These are phyloP conservation scores for Cercospora brassicicola DNA, from an alignment of 2,329 filamentous ascomycete species.

Conservation along the genomic window DNA sequence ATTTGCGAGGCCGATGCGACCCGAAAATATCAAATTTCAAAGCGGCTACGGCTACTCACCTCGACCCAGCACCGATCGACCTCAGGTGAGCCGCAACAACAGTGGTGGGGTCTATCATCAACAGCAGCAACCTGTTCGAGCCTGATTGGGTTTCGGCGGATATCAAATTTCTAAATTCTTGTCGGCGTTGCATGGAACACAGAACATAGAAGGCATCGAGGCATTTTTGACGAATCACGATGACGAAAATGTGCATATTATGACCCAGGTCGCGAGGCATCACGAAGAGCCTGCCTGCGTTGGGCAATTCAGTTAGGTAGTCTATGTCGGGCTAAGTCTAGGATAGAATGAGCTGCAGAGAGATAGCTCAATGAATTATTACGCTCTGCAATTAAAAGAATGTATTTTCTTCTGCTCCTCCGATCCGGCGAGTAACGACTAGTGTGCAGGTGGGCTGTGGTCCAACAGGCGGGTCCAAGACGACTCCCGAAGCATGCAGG, in stretches of 20 bases:
- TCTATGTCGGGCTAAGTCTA: neutral
- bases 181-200: slow-evolving; percentile 14
- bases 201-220: slow-evolving; percentile 15
- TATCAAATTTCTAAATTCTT: neutral
- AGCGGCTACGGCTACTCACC: slow-evolving; percentile 26
- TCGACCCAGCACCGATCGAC: slow-evolving; percentile 22
- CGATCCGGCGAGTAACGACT: neutral
- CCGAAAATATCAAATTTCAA: slow-evolving; percentile 42
- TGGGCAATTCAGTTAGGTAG: slow-evolving; percentile 4
- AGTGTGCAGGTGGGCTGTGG: neutral
- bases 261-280: slow-evolving; percentile 20
- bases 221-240: slow-evolving; percentile 13
- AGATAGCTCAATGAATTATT: neutral
- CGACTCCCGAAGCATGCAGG: neutral
- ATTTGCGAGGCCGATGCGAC: slow-evolving; percentile 36
- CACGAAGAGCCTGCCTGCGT: slow-evolving; percentile 15
- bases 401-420: neutral
- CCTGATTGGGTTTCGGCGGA: neutral
- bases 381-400: neutral
- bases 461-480: neutral
- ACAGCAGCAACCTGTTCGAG: slow-evolving; percentile 12
- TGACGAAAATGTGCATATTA: slow-evolving; percentile 17
- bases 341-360: neutral
- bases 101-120: slow-evolving; percentile 15
- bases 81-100: slow-evolving; percentile 21